Base-by-base conservation (phyloP, 1,284 basidiomycete genomes). In the Dichomitus squalens region DNA sequence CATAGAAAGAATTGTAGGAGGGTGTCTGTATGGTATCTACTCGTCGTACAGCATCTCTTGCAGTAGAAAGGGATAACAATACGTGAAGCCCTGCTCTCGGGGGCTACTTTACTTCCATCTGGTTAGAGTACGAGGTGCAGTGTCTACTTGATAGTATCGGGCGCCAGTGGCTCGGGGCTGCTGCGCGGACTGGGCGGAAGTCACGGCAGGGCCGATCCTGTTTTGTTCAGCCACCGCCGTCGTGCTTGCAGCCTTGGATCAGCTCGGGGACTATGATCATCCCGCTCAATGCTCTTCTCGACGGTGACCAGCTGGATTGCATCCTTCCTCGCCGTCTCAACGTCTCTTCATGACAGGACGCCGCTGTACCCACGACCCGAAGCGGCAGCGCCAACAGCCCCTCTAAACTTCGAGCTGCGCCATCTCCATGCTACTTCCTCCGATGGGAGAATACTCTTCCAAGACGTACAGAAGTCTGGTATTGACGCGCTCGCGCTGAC, bases 371-470 rank as follows among this genome's bases (percentile, higher is more conserved):
- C 36, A 58, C 51, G 29, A 21, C 44, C 44, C 18, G 18, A 33
- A 29, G 9, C 29, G 29, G 3, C 41, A 27, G 41, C 8, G 31
- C 61, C 49, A 63, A 8, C 53, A 46, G 66, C 53, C 57, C 70
- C 72, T 23, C 71, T 87, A 4, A 72, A 71, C 18, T 88, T 90
- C 64, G 79, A 87, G 66, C 76, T 90, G 52, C 81, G 89, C 47
- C 89, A 92, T 67, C 69, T 82, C 21, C 88, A 92, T 66, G 82
- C 84, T 5, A 75, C 84, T 5, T 83, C 86, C 7, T 52, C 77
- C 12, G 73, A 76, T 35, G 79, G 80, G n/a, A 81, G 71, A 34
- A 78, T 91, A 51, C 68, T 87, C 47, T 88, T 91, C 68, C 75
- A 82, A 12, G 85, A 91, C 66, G 72, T 84, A 33, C 65, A 66